Base-by-base conservation (phyloP, 23 red algal genomes). In the Cyanidioschyzon merolae region DNA sequence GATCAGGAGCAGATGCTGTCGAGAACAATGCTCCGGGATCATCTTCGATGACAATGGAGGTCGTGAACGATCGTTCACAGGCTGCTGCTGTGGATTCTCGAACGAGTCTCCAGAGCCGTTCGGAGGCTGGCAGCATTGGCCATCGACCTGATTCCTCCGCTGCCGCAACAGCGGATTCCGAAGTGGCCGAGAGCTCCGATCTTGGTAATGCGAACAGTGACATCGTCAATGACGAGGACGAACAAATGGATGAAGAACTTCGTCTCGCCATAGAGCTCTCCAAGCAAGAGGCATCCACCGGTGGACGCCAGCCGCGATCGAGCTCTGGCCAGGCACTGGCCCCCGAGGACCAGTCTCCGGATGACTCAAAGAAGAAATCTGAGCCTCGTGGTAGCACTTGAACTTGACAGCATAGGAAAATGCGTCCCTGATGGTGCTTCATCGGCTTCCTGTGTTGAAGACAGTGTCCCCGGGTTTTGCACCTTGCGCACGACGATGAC, bases 191-290 rank as follows among this genome's bases (percentile, higher is more conserved):
- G 58, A 34, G 16, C 7, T 2, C 50, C 7, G 80, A 75, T 59
- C 67, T 74, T 34, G 50, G 3, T 80, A 27, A 15, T 7, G 2
- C n/a, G 54, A n/a, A 7, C 34, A 27, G 12, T n/a, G 7, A 15
- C 12, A 74, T 15, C 32, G 68, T 38, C 34, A 74, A 15, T 38
- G 86, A 80, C 50, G 90, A 84, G 37, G 79, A 85, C 37, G 85
- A 88, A 2, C 82, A 86, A n/a, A 68, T 85, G 75, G 84, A 86
- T 68, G 88, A 71, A 31, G 83, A 86, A 32, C 79, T 95, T 76
- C 68, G 83, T 24, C 59, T 77, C 41, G 90, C 90, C 21, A 89
- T 95, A 51, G 90, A 89, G 39, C 36, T 89, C 26, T 89, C 85
- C 0, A 89, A 86, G 37, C 82, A 75, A 16, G 78, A 88, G 32